A percentile compares a stretch with the other conserved stretches of the same genome.
phyloP scores from a whole-genome alignment of 1,284 basidiomycete genomes.

The Cryptococcus jaspeensis region DNA sequence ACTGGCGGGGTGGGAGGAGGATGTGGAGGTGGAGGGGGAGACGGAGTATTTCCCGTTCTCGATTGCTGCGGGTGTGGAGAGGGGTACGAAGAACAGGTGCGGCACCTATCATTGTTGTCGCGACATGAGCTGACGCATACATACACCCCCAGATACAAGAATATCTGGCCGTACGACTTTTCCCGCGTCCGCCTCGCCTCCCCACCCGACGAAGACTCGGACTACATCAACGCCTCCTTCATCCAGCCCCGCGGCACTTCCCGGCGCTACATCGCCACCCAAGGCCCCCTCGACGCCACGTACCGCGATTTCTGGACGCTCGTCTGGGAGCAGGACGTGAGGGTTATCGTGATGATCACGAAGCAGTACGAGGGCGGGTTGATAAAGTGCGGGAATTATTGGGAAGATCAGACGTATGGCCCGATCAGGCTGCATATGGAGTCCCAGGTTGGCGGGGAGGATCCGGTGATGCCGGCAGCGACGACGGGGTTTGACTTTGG shows the following conservation, averaged over 20 bases:
- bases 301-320: slow-evolving; percentile 90
- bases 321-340: slow-evolving; percentile 58
- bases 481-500: slow-evolving; percentile 51
- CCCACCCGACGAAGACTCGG: slow-evolving; percentile 60
- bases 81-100: slow-evolving; percentile 87
- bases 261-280: slow-evolving; percentile 89
- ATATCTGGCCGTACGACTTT: slow-evolving; percentile 92
- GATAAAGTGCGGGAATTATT: slow-evolving; percentile 90
- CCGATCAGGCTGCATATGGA: slow-evolving; percentile 64
- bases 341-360: slow-evolving; percentile 71
- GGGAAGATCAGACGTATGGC: slow-evolving; percentile 72
- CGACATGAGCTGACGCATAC: slow-evolving; percentile 1
- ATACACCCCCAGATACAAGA: slow-evolving; percentile 58
- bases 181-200: slow-evolving; percentile 68
- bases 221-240: slow-evolving; percentile 92
- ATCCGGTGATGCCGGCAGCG: slow-evolving; percentile 29
- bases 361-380: slow-evolving; percentile 84
- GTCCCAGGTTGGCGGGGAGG: slow-evolving; percentile 60
- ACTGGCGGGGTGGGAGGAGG: slow-evolving; percentile 15
- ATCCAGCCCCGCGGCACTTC: slow-evolving; percentile 79
- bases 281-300: slow-evolving; percentile 88
- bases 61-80: slow-evolving; percentile 93
- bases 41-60: slow-evolving; percentile 72
- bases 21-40: slow-evolving; percentile 45
- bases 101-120: slow-evolving; percentile 30